Percentiles rank a stretch among this genome's conserved stretches.
Evolutionary conservation across 305 asterid genomes (phyloP).

Genomic region (Vinca major): DNA sequence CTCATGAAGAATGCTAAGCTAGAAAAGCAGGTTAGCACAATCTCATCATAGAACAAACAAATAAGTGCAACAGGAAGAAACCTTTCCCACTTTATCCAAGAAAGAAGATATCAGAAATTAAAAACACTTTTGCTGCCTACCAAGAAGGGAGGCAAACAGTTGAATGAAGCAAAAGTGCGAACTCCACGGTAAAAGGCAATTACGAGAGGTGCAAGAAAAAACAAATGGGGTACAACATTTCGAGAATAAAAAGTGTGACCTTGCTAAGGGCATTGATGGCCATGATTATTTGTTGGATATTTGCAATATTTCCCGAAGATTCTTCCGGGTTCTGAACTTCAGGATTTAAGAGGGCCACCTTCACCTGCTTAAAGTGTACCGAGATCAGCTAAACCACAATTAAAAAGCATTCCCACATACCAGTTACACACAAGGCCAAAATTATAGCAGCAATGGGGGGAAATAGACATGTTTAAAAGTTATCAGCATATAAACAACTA

Average conservation of each 20-base stretch:
- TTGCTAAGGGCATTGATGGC: conserved; percentile 90
- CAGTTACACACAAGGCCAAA: not conserved
- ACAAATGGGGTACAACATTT: not conserved
- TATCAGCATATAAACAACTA: not conserved
- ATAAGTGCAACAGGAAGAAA: no score
- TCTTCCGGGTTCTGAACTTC: conserved; percentile 26
- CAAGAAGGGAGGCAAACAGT: not conserved
- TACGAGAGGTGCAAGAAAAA: not conserved
- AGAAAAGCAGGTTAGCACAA: not conserved
- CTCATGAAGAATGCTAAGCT: not conserved
- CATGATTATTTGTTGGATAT: conserved; percentile 65
- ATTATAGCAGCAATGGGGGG: not conserved
- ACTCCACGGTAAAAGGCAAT: not conserved
- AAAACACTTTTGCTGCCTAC: not conserved
- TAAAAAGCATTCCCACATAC: not conserved
- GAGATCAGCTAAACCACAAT: conserved; percentile 12
- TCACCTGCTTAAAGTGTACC: conserved; percentile 41
- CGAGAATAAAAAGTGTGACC: conserved; percentile 21
- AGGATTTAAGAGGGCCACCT: conserved; percentile 42
- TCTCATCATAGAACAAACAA: not conserved
- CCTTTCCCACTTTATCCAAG: not conserved
- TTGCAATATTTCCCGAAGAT: conserved; percentile 42
- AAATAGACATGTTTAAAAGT: not conserved
- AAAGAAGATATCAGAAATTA: not conserved
- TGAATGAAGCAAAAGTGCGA: not conserved